These are phyloP conservation scores for Salvia splendens DNA, from an alignment of 257 asterid species.

Conservation along the genomic window DNA sequence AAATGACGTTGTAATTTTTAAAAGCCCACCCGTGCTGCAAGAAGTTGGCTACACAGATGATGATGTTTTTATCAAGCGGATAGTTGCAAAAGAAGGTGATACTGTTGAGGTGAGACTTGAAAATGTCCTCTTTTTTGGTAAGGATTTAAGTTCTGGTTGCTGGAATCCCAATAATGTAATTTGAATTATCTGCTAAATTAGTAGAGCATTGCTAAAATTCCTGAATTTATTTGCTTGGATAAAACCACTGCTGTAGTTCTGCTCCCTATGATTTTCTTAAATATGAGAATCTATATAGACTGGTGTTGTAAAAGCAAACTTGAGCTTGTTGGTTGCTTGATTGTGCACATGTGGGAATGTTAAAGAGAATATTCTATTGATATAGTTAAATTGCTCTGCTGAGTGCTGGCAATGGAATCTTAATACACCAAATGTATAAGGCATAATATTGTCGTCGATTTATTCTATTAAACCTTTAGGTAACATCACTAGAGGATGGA, in stretches of 20 bases:
- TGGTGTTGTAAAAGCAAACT: not conserved
- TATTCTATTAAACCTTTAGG: not conserved
- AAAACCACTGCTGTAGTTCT: not conserved
- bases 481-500: slow-evolving; percentile 12
- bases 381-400: slow-evolving; percentile 8
- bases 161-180: not conserved
- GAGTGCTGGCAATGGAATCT: slow-evolving; percentile 7
- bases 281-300: not conserved
- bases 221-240: not conserved
- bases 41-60: slow-evolving; percentile 91
- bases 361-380: not conserved
- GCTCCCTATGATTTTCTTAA: not conserved
- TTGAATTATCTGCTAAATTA: slow-evolving; percentile 2
- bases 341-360: not conserved
- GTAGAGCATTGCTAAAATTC: not conserved
- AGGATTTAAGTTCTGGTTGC: not conserved
- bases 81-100: slow-evolving; percentile 91
- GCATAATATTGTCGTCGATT: not conserved
- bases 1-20: slow-evolving; percentile 81
- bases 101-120: slow-evolving; percentile 66
- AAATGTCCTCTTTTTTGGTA: not conserved
- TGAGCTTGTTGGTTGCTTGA: not conserved
- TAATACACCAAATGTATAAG: not conserved
- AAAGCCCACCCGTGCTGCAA: slow-evolving; percentile 93
- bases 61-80: slow-evolving; percentile 86